phyloP scores from a whole-genome alignment of 2,329 filamentous ascomycete genomes.

The Fusarium sp. region DNA sequence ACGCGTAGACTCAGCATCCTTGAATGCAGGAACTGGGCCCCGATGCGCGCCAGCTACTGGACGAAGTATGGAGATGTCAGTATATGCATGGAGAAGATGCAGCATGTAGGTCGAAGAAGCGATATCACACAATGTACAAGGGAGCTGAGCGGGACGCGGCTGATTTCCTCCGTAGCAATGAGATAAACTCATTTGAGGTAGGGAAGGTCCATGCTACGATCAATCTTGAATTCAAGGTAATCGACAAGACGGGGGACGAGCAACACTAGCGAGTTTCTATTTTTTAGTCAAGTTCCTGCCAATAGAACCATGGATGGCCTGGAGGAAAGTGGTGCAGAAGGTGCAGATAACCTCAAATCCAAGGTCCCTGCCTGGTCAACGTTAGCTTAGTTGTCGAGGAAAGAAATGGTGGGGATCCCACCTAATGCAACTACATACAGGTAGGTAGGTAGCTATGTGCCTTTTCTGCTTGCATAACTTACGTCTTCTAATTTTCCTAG shows the following conservation, averaged over 20 bases:
- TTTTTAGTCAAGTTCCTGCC: constrained; percentile 4
- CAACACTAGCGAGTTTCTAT: neutral
- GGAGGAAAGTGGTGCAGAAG: constrained; percentile 22
- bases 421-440: neutral
- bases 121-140: constrained; percentile 33
- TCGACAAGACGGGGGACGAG: neutral
- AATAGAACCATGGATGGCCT: constrained; percentile 1
- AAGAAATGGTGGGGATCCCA: constrained; percentile 20
- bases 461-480: constrained; percentile 5
- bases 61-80: constrained; percentile 25
- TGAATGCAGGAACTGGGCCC: constrained; percentile 47
- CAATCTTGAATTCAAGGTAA: neutral
- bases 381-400: constrained; percentile 29
- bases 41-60: constrained; percentile 23
- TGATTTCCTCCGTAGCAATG: constrained; percentile 12
- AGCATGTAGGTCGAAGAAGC: constrained; percentile 31
- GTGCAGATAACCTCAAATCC: constrained; percentile 34
- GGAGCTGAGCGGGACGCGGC: constrained; percentile 31
- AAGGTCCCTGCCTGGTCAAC: constrained; percentile 20
- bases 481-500: constrained; percentile 12
- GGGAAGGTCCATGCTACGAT: constrained; percentile 1
- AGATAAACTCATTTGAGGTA: constrained; percentile 15
- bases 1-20: constrained; percentile 29
- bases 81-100: constrained; percentile 30
- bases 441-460: neutral